A percentile compares a stretch with the other conserved stretches of the same genome.
Conservation (phyloP, 768 basidiomycete species). For the Russula griseocarnosa region DNA sequence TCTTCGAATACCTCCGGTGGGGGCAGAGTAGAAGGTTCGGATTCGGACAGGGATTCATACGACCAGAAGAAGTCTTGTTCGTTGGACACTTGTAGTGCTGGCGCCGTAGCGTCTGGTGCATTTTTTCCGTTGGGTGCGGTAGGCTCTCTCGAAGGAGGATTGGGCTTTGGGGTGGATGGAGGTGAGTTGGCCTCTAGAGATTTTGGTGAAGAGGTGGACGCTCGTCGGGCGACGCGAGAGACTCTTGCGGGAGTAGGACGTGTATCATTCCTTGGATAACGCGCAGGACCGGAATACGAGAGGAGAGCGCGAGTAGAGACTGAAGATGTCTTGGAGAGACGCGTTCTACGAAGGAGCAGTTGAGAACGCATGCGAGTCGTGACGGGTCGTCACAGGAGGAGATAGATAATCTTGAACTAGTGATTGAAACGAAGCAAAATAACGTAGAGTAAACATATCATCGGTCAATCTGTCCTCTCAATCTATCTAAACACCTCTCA, state of each 20-base stretch:
- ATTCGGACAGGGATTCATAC: conserved; percentile 40
- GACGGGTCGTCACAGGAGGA: background rate
- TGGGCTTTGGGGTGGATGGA: conserved; percentile 18
- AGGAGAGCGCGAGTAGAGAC: conserved; percentile 32
- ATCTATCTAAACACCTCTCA: conserved; percentile 15
- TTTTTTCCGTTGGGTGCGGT: conserved; percentile 26
- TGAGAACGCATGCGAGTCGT: conserved; percentile 39
- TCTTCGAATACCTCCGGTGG: conserved; percentile 75
- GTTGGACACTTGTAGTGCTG: conserved; percentile 48
- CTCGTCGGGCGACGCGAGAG: conserved; percentile 32
- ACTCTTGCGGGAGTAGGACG: conserved; percentile 23
- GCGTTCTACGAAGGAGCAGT: conserved; percentile 36
- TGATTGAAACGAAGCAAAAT: background rate
- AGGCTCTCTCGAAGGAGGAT: conserved; percentile 8
- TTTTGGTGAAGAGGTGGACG: conserved; percentile 37
- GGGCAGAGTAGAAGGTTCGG: conserved; percentile 45
- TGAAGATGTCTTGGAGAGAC: conserved; percentile 33
- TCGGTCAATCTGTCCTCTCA: background rate
- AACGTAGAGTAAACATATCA: conserved; percentile 17
- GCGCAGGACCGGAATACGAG: conserved; percentile 33
- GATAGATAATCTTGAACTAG: background rate
- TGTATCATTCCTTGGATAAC: conserved; percentile 36
- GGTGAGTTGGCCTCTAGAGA: conserved; percentile 20
- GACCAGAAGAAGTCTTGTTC: conserved; percentile 61
- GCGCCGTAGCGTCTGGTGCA: conserved; percentile 32